These are phyloP conservation scores for Hypocreales sp. DNA, from an alignment of 2,329 filamentous ascomycete species.

Conservation along the genomic window DNA sequence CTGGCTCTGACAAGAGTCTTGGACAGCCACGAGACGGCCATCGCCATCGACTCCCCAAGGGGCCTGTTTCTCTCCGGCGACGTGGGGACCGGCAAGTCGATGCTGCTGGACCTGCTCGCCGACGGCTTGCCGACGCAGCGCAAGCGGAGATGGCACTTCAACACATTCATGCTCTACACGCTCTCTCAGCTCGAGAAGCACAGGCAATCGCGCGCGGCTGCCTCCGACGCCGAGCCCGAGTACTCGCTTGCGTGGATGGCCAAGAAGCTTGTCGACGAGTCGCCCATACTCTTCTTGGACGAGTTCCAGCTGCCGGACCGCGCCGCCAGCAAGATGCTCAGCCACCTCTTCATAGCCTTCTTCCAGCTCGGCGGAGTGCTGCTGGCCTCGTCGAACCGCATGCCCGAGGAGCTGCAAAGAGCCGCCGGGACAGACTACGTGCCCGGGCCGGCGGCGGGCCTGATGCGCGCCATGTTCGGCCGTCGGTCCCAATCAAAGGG, in stretches of 20 bases:
- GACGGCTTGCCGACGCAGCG: constrained; percentile 58
- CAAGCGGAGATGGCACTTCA: constrained; percentile 70
- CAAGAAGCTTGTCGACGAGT: constrained; percentile 58
- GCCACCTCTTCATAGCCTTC: constrained; percentile 63
- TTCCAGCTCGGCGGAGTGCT: constrained; percentile 72
- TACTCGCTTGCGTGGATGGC: constrained; percentile 62
- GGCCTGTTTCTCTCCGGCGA: constrained; percentile 68
- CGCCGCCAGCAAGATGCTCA: constrained; percentile 63
- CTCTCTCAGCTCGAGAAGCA: constrained; percentile 57
- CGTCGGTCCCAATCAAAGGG: constrained; percentile 20
- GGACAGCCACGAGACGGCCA: constrained; percentile 54
- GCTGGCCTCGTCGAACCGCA: constrained; percentile 66
- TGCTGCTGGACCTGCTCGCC: constrained; percentile 73
- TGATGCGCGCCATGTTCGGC: constrained; percentile 33
- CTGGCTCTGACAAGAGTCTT: constrained; percentile 54
- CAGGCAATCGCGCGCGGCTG: constrained; percentile 22
- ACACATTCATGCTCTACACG: constrained; percentile 71
- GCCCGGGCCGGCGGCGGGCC: constrained; percentile 34
- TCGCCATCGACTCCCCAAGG: constrained; percentile 55
- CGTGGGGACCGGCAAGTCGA: constrained; percentile 70
- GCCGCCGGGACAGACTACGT: constrained; percentile 56
- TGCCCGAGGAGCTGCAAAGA: constrained; percentile 69
- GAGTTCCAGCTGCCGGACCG: constrained; percentile 75
- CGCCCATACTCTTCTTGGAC: constrained; percentile 65
- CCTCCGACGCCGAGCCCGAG: constrained; percentile 18